Conservation (phyloP, 192 early-diverging fungal genomes). For the Coemansia biformis region DNA sequence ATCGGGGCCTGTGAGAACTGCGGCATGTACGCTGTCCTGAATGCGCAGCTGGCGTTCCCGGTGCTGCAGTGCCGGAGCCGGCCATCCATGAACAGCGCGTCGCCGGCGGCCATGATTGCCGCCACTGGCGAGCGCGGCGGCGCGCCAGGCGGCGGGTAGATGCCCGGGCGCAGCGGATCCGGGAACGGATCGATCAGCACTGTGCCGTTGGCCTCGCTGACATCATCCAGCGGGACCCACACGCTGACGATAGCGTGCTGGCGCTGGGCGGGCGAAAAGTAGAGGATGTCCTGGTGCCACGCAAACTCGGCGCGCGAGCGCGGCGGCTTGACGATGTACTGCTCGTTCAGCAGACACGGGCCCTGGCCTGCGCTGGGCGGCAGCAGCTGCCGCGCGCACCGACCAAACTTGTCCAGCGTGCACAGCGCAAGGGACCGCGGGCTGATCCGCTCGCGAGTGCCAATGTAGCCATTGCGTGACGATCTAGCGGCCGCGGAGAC, state of each 20-base stretch:
- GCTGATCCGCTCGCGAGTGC: slow-evolving; percentile 10
- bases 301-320: slow-evolving; percentile 27
- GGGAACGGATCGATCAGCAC: slow-evolving; percentile 41
- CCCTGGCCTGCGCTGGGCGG: neutral
- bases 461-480: slow-evolving; percentile 7
- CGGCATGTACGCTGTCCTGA: slow-evolving; percentile 38
- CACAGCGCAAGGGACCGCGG: slow-evolving; percentile 5
- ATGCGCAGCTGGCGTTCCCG: slow-evolving; percentile 8
- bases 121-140: neutral
- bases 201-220: slow-evolving; percentile 27
- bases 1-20: slow-evolving; percentile 38
- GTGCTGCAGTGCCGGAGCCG: slow-evolving; percentile 40
- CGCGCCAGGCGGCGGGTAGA: slow-evolving; percentile 1
- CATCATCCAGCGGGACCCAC: slow-evolving; percentile 35
- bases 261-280: slow-evolving; percentile 18
- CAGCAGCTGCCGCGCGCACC: slow-evolving; percentile 26
- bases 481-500: slow-evolving; percentile 7
- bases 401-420: slow-evolving; percentile 34
- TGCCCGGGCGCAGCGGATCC: slow-evolving; percentile 13
- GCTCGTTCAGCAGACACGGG: slow-evolving; percentile 38
- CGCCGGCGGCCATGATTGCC: slow-evolving; percentile 25
- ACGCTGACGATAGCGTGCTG: slow-evolving; percentile 25
- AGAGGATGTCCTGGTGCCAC: slow-evolving; percentile 43
- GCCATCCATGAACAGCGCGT: slow-evolving; percentile 44
- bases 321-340: slow-evolving; percentile 50